Conservation (phyloP, 352 stramenopile genomes). For the Pythium rishiriense region DNA sequence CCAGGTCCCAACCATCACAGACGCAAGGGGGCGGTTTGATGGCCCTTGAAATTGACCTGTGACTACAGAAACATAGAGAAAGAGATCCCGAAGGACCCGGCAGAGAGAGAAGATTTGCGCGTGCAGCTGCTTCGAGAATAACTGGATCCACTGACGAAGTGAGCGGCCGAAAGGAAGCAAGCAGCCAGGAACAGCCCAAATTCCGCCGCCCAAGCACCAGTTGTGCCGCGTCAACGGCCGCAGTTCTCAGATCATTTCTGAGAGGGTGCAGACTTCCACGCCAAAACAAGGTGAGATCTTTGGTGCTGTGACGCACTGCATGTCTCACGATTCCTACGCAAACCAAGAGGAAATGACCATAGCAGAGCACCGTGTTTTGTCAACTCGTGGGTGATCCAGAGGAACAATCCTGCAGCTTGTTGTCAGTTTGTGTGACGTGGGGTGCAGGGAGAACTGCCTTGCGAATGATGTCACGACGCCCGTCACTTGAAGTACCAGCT, state of each 20-base stretch:
- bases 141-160: neutral
- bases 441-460: constrained; percentile 4
- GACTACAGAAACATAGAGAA: constrained; percentile 6
- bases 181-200: neutral
- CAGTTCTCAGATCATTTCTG: constrained; percentile 14
- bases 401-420: constrained; percentile 2
- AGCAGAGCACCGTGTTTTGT: constrained; percentile 23
- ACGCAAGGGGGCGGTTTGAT: neutral
- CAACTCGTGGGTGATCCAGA: neutral
- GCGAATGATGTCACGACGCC: constrained; percentile 27
- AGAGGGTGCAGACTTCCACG: constrained; percentile 13
- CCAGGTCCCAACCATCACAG: neutral
- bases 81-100: neutral
- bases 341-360: neutral
- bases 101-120: neutral
- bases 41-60: too few relatives aligned
- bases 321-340: constrained; percentile 10
- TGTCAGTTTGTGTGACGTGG: constrained; percentile 27
- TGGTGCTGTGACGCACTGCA: constrained; percentile 5
- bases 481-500: constrained; percentile 26
- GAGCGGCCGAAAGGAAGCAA: constrained; percentile 3
- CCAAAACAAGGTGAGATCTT: constrained; percentile 15
- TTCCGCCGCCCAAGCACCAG: constrained; percentile 13
- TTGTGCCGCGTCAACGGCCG: neutral
- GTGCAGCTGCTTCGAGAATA: constrained; percentile 22